Evolutionary conservation across 371 early-diverging fungal genomes (phyloP), one percentile per base, ranked within the genome.

Genomic region (Hamiltosporidium tvaerminnensis): DNA sequence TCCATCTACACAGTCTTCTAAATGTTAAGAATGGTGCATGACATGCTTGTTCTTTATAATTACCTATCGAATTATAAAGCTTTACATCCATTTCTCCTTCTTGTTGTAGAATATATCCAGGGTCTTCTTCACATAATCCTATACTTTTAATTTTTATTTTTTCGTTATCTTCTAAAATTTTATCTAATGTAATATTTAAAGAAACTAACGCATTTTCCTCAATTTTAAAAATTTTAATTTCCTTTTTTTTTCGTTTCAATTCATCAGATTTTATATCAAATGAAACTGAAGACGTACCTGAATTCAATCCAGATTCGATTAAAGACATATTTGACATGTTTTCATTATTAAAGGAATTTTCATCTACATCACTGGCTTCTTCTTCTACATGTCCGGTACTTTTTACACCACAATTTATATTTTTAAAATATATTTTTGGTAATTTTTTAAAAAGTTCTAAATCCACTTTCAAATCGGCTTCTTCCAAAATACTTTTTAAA

Each of bases 391-490:
- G n/a, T n/a, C n/a, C n/a, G n/a, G 5, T 49, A 23, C 23, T 49
- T n/a, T 49, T 49, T 23, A 12, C 30, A n/a, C 2, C 49, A 3
- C 2, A 23, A 49, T 49, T 9, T 49, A 47, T 59, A 34, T 57
- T 61, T 32, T 59, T 66, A 49, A 47, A 36, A 14, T n/a, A n/a
- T n/a, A n/a, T n/a, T n/a, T n/a, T n/a, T n/a, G n/a, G n/a, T n/a
- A n/a, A n/a, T n/a, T n/a, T 55, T 60, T 48, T 53, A 53, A 34
- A 50, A 57, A 32, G 59, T 60, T 55, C 39, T 49, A 47, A 66
- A 66, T 53, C 57, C 66, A 66, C 39, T 39, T 49, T 50, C 50
- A 66, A 49, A 49, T 16, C 16, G 3, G 35, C 33, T 16, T 47
- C 10, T 14, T 57, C 2, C 53, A 53, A 55, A 4, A 44, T 59